Base-by-base conservation (phyloP, 2,329 filamentous ascomycete genomes). In the Pseudocercospora eumusae region DNA sequence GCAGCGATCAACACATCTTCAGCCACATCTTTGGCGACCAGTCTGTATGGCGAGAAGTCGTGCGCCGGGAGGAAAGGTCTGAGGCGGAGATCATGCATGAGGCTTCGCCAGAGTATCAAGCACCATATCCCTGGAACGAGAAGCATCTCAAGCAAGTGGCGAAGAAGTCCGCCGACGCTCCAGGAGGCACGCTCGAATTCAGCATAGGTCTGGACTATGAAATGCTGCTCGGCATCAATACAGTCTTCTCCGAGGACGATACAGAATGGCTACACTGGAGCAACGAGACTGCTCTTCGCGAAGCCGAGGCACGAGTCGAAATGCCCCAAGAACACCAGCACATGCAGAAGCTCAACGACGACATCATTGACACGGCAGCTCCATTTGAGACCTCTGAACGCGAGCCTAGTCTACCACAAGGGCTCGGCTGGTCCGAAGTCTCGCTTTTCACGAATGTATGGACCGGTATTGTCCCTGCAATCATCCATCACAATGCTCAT, bases 181-280 rank as follows among this genome's bases (percentile, higher is more conserved):
- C 76, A 62, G 75, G 79, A 60, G 78, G 77, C 0, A 72, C 75
- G 5, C 67, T 66, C 36, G 71, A 74, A n/a, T 74, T 71, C 55
- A 67, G 69, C 20, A 70, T 74, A 9, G 71, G 70, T 4, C 49
- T 74, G 13, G 72, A 73, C 56, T 73, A 71, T 42, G 63, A 57
- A 7, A 68, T 65, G 59, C 64, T 67, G 8, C 67, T 73, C 11
- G 67, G 67, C 1, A 64, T 71, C 13, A 66, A 66, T 33, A 70
- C 69, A 18, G 69, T 66, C 18, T 69, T 69, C 54, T 64, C 66
- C 18, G 68, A 72, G 54, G 66, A 68, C 18, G 70, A 72, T 27
- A 68, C 66, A 8, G 68, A 61, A n/a, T 73, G 66, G 64, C 59
- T 73, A 9, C 58, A 47, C 18, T 70, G 65, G 62, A 59, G 52